Percentiles rank a stretch among this genome's conserved stretches.
These are phyloP conservation scores for Kodamaea neixiangensis DNA, from an alignment of 805 yeast genomes.

Conservation along the genomic window DNA sequence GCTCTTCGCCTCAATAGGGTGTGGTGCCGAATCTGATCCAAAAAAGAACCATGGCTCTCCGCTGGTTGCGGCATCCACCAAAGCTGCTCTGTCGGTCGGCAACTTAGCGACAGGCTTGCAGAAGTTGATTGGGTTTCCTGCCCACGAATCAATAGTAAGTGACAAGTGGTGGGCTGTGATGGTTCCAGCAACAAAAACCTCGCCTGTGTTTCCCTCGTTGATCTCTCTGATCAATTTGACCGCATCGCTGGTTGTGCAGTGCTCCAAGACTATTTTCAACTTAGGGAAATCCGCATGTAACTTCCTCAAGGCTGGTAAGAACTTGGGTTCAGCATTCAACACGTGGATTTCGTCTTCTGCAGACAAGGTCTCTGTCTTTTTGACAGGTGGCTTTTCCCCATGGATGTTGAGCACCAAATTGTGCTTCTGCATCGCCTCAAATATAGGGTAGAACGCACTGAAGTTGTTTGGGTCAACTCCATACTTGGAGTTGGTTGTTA, in stretches of 20 bases:
- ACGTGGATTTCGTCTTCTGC: slow-evolving; percentile 70
- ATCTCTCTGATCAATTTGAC: slow-evolving; percentile 72
- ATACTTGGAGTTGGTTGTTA: slow-evolving; percentile 90
- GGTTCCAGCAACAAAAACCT: slow-evolving; percentile 77
- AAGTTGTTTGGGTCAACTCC: slow-evolving; percentile 96
- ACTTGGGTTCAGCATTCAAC: slow-evolving; percentile 89
- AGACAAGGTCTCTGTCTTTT: slow-evolving; percentile 48
- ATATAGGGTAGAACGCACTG: slow-evolving; percentile 82
- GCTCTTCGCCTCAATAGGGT: slow-evolving; percentile 77
- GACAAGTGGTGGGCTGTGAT: slow-evolving; percentile 95
- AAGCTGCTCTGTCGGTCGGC: slow-evolving; percentile 78
- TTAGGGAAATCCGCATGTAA: slow-evolving; percentile 83
- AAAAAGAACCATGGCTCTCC: slow-evolving; percentile 93
- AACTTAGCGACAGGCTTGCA: slow-evolving; percentile 98
- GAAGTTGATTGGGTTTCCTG: slow-evolving; percentile 91
- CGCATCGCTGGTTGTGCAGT: slow-evolving; percentile 92
- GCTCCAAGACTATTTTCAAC: slow-evolving; percentile 85
- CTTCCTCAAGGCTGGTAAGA: slow-evolving; percentile 82
- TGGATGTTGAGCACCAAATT: slow-evolving; percentile 83
- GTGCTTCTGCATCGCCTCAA: slow-evolving; percentile 81
- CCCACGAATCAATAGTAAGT: slow-evolving; percentile 92
- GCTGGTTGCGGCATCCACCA: slow-evolving; percentile 84
- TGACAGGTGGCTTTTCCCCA: slow-evolving; percentile 83
- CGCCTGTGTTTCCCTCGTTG: slow-evolving; percentile 39
- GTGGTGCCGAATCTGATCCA: slow-evolving; percentile 99